Base-by-base conservation (phyloP, 495 filamentous ascomycete species). In the Podospora didyma region DNA sequence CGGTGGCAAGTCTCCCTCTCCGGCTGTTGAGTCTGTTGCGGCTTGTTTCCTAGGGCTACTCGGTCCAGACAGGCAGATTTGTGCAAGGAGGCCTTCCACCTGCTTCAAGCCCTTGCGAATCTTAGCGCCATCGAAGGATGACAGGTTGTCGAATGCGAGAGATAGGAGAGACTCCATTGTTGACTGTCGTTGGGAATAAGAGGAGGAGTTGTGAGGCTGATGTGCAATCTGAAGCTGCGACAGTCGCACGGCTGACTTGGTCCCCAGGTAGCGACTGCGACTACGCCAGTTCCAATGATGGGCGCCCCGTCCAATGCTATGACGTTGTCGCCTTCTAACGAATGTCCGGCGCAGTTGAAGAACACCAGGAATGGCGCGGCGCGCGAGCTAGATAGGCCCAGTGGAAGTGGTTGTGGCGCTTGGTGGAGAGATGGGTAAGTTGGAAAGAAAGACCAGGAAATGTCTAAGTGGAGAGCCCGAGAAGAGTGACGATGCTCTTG, bases 141-240 rank as follows among this genome's bases (percentile, higher is more conserved):
- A 95, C 52, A 98, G 86, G 71, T 96, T 94, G 71, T 96, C 92
- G 72, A 98, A 98, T 58, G 93, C 90, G 65, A 95, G 85, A 17
- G 92, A 92, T 57, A 98, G 76, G 22, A 98, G 80, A 49, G 89
- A 82, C 75, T 98, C 94, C 94, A 98, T 97, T 62, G 58, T 63
- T 51, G 19, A 24, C 20, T 39, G 39, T 42, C 9, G 12, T 42
- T 39, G 56, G 26, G 26, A 4, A 31, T 4, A 9, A 9, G 26
- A 31, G 9, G 26, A 31, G 26, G 4, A 31, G 26, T 31, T 3
- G 26, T 31, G 26, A 31, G 26, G 26, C 26, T 31, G 26, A 4
- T 31, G 26, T 31, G 26, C 26, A 31, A 9, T 9, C 26, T 31
- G 26, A 4, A n/a, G 26, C 9, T 31, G 26, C 26, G 26, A 31